These are phyloP conservation scores for Hyphodiscus sp. DNA, from an alignment of 2,329 filamentous ascomycete species.

Conservation along the genomic window DNA sequence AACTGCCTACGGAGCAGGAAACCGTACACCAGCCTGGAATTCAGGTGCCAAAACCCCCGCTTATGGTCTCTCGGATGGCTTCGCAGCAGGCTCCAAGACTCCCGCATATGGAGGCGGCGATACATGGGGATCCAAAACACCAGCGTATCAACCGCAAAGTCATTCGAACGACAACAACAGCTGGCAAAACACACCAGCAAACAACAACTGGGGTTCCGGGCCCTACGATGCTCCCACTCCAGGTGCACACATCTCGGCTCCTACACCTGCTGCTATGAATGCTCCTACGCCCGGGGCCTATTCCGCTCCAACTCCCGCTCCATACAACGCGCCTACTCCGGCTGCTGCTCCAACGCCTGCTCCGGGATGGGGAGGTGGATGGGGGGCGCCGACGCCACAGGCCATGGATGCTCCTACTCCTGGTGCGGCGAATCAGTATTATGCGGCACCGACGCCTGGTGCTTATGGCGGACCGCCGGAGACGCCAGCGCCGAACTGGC, in stretches of 20 bases:
- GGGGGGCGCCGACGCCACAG: conserved; percentile 40
- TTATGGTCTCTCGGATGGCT: conserved; percentile 45
- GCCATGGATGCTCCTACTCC: conserved; percentile 46
- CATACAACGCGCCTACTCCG: conserved; percentile 43
- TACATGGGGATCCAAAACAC: conserved; percentile 60
- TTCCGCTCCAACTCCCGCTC: conserved; percentile 39
- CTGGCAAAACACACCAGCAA: conserved; percentile 17
- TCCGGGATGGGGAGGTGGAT: conserved; percentile 45
- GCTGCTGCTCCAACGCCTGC: conserved; percentile 63
- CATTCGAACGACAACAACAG: conserved; percentile 53
- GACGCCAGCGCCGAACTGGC: conserved; percentile 48
- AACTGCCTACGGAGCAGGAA: conserved; percentile 67
- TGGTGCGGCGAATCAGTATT: conserved; percentile 29
- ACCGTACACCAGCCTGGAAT: conserved; percentile 71
- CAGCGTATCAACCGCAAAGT: conserved; percentile 48
- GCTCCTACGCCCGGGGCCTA: conserved; percentile 68
- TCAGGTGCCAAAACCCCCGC: conserved; percentile 69
- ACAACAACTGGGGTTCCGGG: conserved; percentile 34
- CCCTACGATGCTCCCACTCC: conserved; percentile 66
- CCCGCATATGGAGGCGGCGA: conserved; percentile 64
- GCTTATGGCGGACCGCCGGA: conserved; percentile 41
- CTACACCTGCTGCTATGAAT: conserved; percentile 55
- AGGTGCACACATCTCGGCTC: conserved; percentile 51
- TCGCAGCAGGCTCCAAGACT: conserved; percentile 67
- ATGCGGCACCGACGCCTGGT: conserved; percentile 29